These are phyloP conservation scores for Rhizopus stolonifer DNA, from an alignment of 371 early-diverging fungal genomes.

Conservation along the genomic window DNA sequence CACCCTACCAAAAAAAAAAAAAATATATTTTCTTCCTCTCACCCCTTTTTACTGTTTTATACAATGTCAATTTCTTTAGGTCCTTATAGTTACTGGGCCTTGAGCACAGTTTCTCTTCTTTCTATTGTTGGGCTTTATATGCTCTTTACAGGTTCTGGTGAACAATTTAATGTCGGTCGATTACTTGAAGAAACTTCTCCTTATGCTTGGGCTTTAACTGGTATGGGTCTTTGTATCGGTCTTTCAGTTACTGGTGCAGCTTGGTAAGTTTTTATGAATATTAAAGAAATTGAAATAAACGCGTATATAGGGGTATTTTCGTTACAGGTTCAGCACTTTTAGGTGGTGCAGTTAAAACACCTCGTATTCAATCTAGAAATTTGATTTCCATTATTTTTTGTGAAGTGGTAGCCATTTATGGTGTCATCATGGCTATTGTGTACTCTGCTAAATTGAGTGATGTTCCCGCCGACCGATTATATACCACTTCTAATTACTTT, in stretches of 20 bases:
- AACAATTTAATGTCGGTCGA: constrained; percentile 82
- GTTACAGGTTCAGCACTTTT: constrained; percentile 88
- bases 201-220: constrained; percentile 88
- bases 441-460: constrained; percentile 81
- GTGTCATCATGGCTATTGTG: constrained; percentile 96
- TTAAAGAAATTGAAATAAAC: constrained; percentile 1
- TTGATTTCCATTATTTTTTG: constrained; percentile 97
- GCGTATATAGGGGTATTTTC: constrained; percentile 83
- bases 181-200: constrained; percentile 80
- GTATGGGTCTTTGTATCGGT: constrained; percentile 85
- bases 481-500: constrained; percentile 60
- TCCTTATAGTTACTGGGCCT: constrained; percentile 26
- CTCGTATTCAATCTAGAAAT: constrained; percentile 95
- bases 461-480: constrained; percentile 44
- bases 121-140: constrained; percentile 71
- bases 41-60: constrained; percentile 2
- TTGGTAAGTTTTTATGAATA: no score
- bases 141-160: constrained; percentile 83
- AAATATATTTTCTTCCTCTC: no score
- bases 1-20: no score
- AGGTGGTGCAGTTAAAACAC: constrained; percentile 91
- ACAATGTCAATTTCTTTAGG: constrained; percentile 8
- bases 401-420: constrained; percentile 98
- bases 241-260: constrained; percentile 95
- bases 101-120: constrained; percentile 29